A percentile compares a stretch with the other conserved stretches of the same genome.
Evolutionary conservation across 257 asterid genomes (phyloP).

Genomic region (Jasminum sambac): DNA sequence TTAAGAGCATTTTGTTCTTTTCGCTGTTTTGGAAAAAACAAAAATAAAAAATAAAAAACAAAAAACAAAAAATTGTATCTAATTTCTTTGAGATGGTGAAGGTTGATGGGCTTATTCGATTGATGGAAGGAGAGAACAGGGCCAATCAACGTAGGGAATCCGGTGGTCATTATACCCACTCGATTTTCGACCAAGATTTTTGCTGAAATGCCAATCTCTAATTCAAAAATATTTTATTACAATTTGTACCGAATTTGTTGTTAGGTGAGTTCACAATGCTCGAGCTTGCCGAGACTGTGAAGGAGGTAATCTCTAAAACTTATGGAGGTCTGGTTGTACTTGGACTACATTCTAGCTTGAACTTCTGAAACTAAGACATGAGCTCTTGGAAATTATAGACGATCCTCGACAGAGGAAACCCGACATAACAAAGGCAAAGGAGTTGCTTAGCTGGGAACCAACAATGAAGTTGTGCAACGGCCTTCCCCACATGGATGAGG

Average conservation of each 20-base stretch:
- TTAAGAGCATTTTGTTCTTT: constrained; percentile 33
- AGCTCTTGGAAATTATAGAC: constrained; percentile 43
- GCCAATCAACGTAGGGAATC: constrained; percentile 96
- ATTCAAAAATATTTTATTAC: too few relatives aligned
- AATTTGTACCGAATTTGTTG: constrained; percentile 21
- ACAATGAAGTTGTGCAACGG: constrained; percentile 77
- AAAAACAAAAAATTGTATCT: background rate
- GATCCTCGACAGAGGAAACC: constrained; percentile 97
- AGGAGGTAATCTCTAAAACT: constrained; percentile 56
- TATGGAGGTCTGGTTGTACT: constrained; percentile 2
- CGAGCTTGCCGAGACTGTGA: constrained; percentile 92
- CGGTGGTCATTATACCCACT: constrained; percentile 46
- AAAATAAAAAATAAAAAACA: too few relatives aligned
- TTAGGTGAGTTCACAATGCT: constrained; percentile 96
- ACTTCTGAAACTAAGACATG: constrained; percentile 10
- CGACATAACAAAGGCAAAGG: constrained; percentile 75
- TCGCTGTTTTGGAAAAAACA: background rate
- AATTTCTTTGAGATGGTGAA: constrained; percentile 22
- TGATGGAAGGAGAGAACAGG: constrained; percentile 92
- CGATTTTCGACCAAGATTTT: background rate
- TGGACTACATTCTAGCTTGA: too few relatives aligned
- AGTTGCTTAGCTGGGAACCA: constrained; percentile 86
- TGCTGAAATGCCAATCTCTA: background rate
- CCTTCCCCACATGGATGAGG: constrained; percentile 93
- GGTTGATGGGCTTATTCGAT: constrained; percentile 92